Conservation (phyloP, 2,329 filamentous ascomycete genomes). For the Zasmidium citrigriseum region DNA sequence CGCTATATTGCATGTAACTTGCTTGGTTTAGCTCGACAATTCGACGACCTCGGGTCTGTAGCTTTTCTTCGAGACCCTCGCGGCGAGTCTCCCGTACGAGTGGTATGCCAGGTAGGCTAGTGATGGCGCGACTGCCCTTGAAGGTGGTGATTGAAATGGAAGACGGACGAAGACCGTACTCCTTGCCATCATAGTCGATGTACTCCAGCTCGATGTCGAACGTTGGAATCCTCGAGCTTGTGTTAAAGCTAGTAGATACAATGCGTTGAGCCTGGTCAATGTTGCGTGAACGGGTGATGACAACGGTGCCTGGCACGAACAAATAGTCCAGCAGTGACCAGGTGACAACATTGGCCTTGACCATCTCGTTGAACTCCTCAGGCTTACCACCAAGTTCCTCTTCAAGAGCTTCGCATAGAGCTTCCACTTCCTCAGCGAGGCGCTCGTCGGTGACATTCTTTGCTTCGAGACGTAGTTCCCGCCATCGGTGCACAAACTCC, state of each 20-base stretch:
- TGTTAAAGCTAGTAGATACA: slow-evolving; percentile 32
- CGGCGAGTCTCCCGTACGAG: neutral
- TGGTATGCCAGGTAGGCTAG: slow-evolving; percentile 35
- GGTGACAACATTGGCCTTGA: slow-evolving; percentile 36
- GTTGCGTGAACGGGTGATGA: slow-evolving; percentile 40
- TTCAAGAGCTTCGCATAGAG: slow-evolving; percentile 41
- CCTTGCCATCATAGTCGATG: slow-evolving; percentile 40
- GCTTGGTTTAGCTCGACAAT: neutral
- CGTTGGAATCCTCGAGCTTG: slow-evolving; percentile 38
- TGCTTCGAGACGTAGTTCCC: neutral
- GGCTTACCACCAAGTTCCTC: slow-evolving; percentile 46
- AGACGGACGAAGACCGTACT: slow-evolving; percentile 38
- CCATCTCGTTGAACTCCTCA: slow-evolving; percentile 42
- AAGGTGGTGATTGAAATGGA: slow-evolving; percentile 35
- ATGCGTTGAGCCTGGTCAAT: slow-evolving; percentile 41
- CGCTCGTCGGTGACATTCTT: slow-evolving; percentile 37
- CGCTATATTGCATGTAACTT: neutral
- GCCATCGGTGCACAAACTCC: slow-evolving; percentile 68
- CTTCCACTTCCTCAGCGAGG: slow-evolving; percentile 43
- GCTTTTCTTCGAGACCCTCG: neutral
- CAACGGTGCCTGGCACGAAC: slow-evolving; percentile 34
- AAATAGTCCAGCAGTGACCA: slow-evolving; percentile 38
- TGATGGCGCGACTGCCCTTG: slow-evolving; percentile 46
- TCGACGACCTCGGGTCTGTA: neutral
- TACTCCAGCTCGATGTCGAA: slow-evolving; percentile 37